phyloP scores from a whole-genome alignment of 2,329 filamentous ascomycete genomes.

The Neurospora crassa region DNA sequence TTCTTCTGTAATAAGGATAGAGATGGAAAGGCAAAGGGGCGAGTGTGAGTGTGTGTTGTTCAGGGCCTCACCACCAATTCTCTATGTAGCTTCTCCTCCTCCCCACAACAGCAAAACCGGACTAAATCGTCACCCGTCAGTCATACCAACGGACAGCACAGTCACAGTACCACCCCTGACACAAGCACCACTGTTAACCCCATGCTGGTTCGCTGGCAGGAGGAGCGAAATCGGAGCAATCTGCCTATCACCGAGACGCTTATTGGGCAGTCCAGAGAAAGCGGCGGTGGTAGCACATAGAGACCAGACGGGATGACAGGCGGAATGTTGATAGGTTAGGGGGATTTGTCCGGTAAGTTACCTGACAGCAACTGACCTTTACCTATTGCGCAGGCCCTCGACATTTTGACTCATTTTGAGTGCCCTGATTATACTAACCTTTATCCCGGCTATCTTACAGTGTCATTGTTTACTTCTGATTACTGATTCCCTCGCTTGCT shows the following conservation, averaged over 20 bases:
- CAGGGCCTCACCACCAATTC: background rate
- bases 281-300: background rate
- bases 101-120: background rate
- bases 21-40: background rate
- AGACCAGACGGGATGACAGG: background rate
- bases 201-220: conserved; percentile 18
- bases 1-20: background rate
- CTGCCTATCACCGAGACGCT: conserved; percentile 18
- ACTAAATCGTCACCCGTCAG: background rate
- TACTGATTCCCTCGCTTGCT: background rate
- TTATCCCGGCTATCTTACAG: background rate
- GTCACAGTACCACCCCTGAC: background rate
- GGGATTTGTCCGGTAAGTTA: background rate
- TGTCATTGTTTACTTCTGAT: background rate
- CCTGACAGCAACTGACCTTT: background rate
- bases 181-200: conserved; percentile 1
- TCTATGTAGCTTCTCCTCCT: background rate
- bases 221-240: conserved; percentile 13
- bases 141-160: background rate
- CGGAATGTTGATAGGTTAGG: background rate
- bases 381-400: background rate
- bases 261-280: background rate
- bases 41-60: background rate
- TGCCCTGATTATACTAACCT: background rate
- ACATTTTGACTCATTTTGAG: background rate